Conservation (phyloP, 345 rosid species). For the Lumnitzera littorea region DNA sequence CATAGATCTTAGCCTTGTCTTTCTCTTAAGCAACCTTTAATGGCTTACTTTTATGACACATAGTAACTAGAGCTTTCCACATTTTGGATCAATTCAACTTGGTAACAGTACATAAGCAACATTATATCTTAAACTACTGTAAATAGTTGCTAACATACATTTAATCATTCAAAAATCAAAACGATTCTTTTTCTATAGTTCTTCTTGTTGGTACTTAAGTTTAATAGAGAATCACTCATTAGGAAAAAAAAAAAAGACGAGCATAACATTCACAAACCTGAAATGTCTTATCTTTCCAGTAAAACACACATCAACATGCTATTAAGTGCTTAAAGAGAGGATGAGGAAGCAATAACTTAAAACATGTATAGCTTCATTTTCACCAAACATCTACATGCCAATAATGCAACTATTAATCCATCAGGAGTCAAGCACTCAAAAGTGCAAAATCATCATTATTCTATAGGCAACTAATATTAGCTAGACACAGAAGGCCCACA, state of each 20-base stretch:
- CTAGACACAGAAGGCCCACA: no score
- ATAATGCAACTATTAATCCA: slow-evolving; percentile 52
- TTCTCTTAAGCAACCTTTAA: neutral
- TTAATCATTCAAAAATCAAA: no score
- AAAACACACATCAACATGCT: no score
- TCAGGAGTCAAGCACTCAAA: slow-evolving; percentile 41
- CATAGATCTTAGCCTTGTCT: neutral
- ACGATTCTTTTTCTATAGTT: no score
- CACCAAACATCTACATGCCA: slow-evolving; percentile 52
- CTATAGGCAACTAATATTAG: no score
- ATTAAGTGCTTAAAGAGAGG: no score
- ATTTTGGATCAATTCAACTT: slow-evolving; percentile 57
- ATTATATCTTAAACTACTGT: neutral
- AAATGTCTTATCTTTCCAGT: no score
- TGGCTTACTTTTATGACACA: slow-evolving; percentile 17
- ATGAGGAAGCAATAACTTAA: no score
- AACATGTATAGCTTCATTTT: slow-evolving; percentile 53
- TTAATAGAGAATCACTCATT: neutral
- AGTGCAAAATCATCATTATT: slow-evolving; percentile 43
- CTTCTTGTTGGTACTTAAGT: neutral
- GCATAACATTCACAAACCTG: no score
- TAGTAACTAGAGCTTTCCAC: slow-evolving; percentile 46
- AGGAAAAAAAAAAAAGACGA: neutral
- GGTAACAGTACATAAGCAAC: slow-evolving; percentile 13
- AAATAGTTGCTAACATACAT: no score